A percentile compares a stretch with the other conserved stretches of the same genome.
These are phyloP conservation scores for Metarhizium rileyi DNA, from an alignment of 2,329 filamentous ascomycete species.

Conservation along the genomic window DNA sequence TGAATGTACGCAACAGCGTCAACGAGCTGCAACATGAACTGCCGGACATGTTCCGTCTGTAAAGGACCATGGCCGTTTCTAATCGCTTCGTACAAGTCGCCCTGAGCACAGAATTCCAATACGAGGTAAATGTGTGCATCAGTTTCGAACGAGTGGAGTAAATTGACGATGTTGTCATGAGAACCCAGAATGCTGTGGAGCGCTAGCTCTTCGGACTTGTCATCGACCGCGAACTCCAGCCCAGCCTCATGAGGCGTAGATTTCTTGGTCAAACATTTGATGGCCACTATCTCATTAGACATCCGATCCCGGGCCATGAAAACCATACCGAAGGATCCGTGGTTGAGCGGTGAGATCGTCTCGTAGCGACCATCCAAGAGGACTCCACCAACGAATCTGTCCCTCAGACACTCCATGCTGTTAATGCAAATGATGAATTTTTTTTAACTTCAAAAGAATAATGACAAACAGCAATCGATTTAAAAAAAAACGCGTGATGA, in stretches of 20 bases:
- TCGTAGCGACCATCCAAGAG: slow-evolving; percentile 82
- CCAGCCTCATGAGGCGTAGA: slow-evolving; percentile 49
- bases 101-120: slow-evolving; percentile 88
- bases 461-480: slow-evolving; percentile 10
- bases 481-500: slow-evolving; percentile 11
- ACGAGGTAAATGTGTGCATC: slow-evolving; percentile 84
- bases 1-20: slow-evolving; percentile 87
- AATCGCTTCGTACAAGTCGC: slow-evolving; percentile 96
- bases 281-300: slow-evolving; percentile 74
- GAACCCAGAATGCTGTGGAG: slow-evolving; percentile 70
- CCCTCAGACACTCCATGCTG: slow-evolving; percentile 74
- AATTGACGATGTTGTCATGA: slow-evolving; percentile 89
- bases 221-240: slow-evolving; percentile 64
- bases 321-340: slow-evolving; percentile 98
- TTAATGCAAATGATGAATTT: background rate
- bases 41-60: slow-evolving; percentile 92
- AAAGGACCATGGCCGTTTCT: slow-evolving; percentile 77
- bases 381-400: slow-evolving; percentile 69
- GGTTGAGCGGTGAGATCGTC: slow-evolving; percentile 89
- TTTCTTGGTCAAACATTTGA: slow-evolving; percentile 92
- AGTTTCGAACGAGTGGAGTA: slow-evolving; percentile 80
- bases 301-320: slow-evolving; percentile 77
- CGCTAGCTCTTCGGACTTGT: slow-evolving; percentile 69
- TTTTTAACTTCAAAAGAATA: slow-evolving; percentile 11
- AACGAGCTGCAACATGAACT: slow-evolving; percentile 93